phyloP scores from a whole-genome alignment of 148 eudicot genomes.

The Cornus suecica region DNA sequence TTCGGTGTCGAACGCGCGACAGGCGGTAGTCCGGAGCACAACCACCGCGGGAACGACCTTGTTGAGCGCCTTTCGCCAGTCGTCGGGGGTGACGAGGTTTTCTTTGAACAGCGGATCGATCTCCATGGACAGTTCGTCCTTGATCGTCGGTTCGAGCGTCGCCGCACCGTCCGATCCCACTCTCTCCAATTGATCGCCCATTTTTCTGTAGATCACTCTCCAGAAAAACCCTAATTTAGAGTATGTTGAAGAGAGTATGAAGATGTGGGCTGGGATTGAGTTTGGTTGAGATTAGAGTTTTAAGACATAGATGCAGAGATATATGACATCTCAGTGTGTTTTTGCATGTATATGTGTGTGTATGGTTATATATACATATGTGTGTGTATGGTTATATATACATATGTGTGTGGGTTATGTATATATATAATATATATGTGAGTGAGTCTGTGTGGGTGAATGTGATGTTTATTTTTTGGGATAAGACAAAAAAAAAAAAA shows the following conservation, averaged over 20 bases:
- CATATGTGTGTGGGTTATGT: no score
- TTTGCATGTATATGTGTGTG: no score
- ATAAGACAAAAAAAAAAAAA: no score
- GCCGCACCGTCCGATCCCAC: slow-evolving; percentile 51
- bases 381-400: no score
- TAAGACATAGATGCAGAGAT: background rate
- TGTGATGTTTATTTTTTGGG: no score
- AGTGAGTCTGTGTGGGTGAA: no score
- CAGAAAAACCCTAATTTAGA: slow-evolving; percentile 1
- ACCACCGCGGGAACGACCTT: slow-evolving; percentile 93
- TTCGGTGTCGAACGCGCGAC: slow-evolving; percentile 92
- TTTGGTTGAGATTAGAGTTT: background rate
- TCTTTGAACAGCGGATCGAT: slow-evolving; percentile 63
- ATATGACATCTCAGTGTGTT: background rate
- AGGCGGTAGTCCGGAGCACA: slow-evolving; percentile 83
- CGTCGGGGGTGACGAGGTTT: slow-evolving; percentile 66
- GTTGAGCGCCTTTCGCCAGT: slow-evolving; percentile 80
- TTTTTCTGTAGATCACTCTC: slow-evolving; percentile 7
- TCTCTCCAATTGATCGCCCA: slow-evolving; percentile 53
- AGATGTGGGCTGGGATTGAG: background rate
- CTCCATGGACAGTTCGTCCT: slow-evolving; percentile 74
- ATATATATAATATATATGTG: no score
- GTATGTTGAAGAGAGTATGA: background rate
- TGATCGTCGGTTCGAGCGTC: slow-evolving; percentile 41
- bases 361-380: no score